Evolutionary conservation across 176 grass and related monocot species (phyloP).

Genomic region (Carex myosuroides): DNA sequence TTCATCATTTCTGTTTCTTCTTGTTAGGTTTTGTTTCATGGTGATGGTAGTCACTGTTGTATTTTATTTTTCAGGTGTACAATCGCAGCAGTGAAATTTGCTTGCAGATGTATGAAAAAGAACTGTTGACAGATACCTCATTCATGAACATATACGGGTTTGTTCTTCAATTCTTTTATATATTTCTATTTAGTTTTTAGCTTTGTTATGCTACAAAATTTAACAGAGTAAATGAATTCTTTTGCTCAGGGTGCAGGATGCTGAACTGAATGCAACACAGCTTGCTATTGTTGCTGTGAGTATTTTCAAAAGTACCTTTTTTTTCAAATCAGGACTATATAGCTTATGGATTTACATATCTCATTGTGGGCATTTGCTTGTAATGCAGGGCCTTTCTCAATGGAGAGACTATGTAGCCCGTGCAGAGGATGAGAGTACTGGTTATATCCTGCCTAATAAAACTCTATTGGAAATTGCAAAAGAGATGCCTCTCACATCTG

Average conservation of each 20-base stretch:
- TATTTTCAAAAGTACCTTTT: constrained; percentile 23
- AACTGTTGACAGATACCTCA: constrained; percentile 80
- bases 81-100: constrained; percentile 80
- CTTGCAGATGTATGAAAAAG: constrained; percentile 87
- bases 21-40: constrained; percentile 17
- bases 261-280: constrained; percentile 68
- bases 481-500: constrained; percentile 66
- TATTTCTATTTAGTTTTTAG: constrained; percentile 14
- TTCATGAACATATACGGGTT: constrained; percentile 87
- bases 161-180: constrained; percentile 8
- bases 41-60: constrained; percentile 15
- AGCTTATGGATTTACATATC: constrained; percentile 6
- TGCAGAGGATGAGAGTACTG: constrained; percentile 87
- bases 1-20: constrained; percentile 24
- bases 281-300: constrained; percentile 78
- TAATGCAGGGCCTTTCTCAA: constrained; percentile 56
- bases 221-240: constrained; percentile 20
- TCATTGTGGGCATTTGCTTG: constrained; percentile 24
- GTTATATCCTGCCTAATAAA: constrained; percentile 93
- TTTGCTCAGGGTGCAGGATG: constrained; percentile 59
- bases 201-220: constrained; percentile 12
- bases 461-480: constrained; percentile 84
- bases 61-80: constrained; percentile 51
- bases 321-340: constrained; percentile 3
- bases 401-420: constrained; percentile 86